Base-by-base conservation (phyloP, 768 basidiomycete genomes). In the Amanita rubescens region DNA sequence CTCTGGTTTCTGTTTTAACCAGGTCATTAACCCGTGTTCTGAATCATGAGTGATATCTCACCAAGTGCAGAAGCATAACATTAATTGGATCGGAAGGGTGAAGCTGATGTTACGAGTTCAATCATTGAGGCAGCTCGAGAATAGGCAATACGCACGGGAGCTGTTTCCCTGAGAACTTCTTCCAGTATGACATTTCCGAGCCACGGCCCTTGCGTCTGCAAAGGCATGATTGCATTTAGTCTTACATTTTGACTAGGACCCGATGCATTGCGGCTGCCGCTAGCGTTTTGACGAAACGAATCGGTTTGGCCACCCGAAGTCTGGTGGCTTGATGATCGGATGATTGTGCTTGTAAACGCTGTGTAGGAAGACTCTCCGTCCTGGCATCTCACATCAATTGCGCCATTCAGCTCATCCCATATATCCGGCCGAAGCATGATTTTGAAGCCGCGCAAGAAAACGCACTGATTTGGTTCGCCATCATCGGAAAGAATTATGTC, bases 371-470 rank as follows among this genome's bases (percentile, higher is more conserved):
- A 30, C 19, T 17, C 20, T 42, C 41, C 53, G 19, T 44, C 20
- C n/a, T 11, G 25, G 14, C 39, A 30, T n/a, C 12, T 9, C 25
- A 33, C 39, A 25, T 15, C 17, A 11, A 46, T 10, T 7, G 43
- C n/a, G 15, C 34, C 17, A 12, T 22, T 27, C 15, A 53, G 43
- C 43, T 30, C 24, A 7, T 53, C 24, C 52, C 42, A 53, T 6
- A 45, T 27, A 24, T 44, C 24, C 22, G 25, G 20, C 11, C 33
- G n/a, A 24, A 53, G 43, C 43, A 46, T 53, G 35, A 54, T 30
- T 35, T 54, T 47, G 27, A 27, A 54, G 15, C 53, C 53, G 5
- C 45, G 45, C 5, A 54, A 17, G n/a, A 54, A 49, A 19, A 49
- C 22, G 20, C 44, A 37, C 24, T 54, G 43, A 19, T 54, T 54